Base-by-base conservation (phyloP, 192 early-diverging fungal genomes). In the Mortierella antarctica region DNA sequence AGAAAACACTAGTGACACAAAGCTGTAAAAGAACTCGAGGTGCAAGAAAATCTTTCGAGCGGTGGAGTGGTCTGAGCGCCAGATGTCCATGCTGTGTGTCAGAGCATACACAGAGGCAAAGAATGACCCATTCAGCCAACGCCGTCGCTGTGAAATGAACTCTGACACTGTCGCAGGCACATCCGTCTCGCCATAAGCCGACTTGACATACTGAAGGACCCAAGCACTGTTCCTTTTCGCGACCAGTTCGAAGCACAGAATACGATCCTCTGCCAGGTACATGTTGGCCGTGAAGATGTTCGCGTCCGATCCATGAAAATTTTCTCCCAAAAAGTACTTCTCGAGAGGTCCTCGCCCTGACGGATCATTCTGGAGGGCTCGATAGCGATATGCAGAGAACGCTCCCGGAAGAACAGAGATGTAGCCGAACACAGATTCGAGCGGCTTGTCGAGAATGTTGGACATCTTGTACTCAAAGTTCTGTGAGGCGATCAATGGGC, bases 121-220 rank as follows among this genome's bases (percentile, higher is more conserved):
- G 86, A 94, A 94, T 7, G 92, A 93, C 39, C 96, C 96, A 82
- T 96, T 95, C 49, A 94, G 88, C 96, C 96, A 98, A 72, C 96
- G 90, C 23, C 96, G 89, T 59, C 96, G 88, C 86, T 98, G 96
- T 45, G 94, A 95, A 58, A 98, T 95, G 57, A 97, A 92, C 83
- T 98, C 96, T 50, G 91, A 88, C 21, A 93, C 82, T 8, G 74
- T 61, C 57, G 91, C 87, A 10, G 93, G 93, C 18, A 94, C 93
- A 87, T 94, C 93, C n/a, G 93, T 94, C 62, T 93, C 93, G 54
- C 89, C 93, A 71, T 84, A 84, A 5, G 93, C 89, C n/a, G 68
- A 67, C 7, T 81, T 83, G 12, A 90, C 89, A 82, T 93, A 94
- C 23, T 89, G 89, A 10, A 94, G 85, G 15, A 89, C 55, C 91